Evolutionary conservation across 805 yeast genomes (phyloP), one percentile per base, ranked within the genome.

Genomic region (Cyberlindnera nakhonratchasimensis): DNA sequence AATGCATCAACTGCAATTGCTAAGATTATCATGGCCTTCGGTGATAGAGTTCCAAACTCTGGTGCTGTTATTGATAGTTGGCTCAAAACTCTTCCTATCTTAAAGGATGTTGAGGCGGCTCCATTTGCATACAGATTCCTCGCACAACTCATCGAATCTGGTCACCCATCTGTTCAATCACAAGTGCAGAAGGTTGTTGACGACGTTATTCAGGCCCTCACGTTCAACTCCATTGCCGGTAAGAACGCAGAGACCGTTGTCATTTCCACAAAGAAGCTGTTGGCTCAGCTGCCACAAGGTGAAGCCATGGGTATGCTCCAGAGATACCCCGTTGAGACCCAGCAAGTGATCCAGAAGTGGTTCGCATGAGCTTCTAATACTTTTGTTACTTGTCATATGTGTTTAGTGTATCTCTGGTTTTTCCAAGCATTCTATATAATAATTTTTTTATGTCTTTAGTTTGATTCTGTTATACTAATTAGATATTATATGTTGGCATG

Each of bases 71-170:
- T 86, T 37, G 74, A 71, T 23, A 82, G 75, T 46, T 93, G 98
- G 98, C 68, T 93, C 40, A 73, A 74, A 47, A 74, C 87, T 10
- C 75, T 93, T 51, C 99, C 98, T 18, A 75, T 91, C 31, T 64
- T 80, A 18, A 84, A 79, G 53, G 97, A 93, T 61, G 84, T 80
- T 31, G 93, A 86, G 52, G 95, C 95, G 5, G 97, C 97, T 4
- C 80, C 88, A 13, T 87, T 74, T 62, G 80, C 87, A 16, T 93
- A 88, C 66, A 71, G 74, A 53, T 90, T 87, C 59, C 69, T 90
- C 50, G 67, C 80, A 8, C 84, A 82, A 47, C 69, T 90, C 56
- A 82, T 89, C 31, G 82, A 81, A 38, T 73, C 72, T 40, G 74
- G 77, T 39, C 89, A 87, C 48, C 75, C 82, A 8, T 67, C 75